A percentile compares a stretch with the other conserved stretches of the same genome.
These are phyloP conservation scores for Chaetomium fimeti DNA, from an alignment of 495 filamentous ascomycete species.

Conservation along the genomic window DNA sequence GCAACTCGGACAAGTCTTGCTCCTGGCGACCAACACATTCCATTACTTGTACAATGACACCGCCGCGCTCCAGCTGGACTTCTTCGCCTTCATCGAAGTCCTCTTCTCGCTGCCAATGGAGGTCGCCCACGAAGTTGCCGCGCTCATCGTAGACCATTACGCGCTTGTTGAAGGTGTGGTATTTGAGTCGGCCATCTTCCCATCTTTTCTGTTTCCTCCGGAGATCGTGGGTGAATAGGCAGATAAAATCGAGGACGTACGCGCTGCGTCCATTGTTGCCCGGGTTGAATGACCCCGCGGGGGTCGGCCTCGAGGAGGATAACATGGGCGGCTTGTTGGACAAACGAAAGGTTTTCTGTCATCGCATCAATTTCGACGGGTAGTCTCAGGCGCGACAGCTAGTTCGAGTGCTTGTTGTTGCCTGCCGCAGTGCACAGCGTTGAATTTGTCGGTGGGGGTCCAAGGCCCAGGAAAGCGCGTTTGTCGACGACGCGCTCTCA, in stretches of 20 bases:
- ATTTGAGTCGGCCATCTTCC: slow-evolving; percentile 87
- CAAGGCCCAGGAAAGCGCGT: slow-evolving; percentile 16
- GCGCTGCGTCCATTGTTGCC: slow-evolving; percentile 43
- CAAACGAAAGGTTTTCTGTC: slow-evolving; percentile 8
- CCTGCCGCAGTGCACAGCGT: background rate
- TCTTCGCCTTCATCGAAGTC: slow-evolving; percentile 75
- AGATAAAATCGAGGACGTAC: slow-evolving; percentile 72
- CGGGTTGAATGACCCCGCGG: background rate
- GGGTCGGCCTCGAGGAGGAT: slow-evolving; percentile 24
- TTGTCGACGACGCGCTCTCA: slow-evolving; percentile 18
- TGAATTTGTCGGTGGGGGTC: background rate
- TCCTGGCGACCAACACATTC: slow-evolving; percentile 69
- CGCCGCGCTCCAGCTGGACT: slow-evolving; percentile 70
- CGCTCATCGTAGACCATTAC: slow-evolving; percentile 85
- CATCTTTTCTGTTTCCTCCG: slow-evolving; percentile 84
- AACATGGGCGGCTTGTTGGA: slow-evolving; percentile 26
- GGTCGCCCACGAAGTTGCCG: slow-evolving; percentile 79
- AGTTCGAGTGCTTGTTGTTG: background rate
- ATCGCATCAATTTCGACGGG: background rate
- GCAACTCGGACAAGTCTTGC: slow-evolving; percentile 71
- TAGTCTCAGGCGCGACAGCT: background rate
- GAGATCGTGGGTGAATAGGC: slow-evolving; percentile 82
- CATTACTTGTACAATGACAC: slow-evolving; percentile 71
- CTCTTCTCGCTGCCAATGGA: slow-evolving; percentile 69
- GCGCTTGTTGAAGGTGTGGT: slow-evolving; percentile 87